Evolutionary conservation across 1,284 basidiomycete species (phyloP).

Genomic region (Ganoderma multipileum): DNA sequence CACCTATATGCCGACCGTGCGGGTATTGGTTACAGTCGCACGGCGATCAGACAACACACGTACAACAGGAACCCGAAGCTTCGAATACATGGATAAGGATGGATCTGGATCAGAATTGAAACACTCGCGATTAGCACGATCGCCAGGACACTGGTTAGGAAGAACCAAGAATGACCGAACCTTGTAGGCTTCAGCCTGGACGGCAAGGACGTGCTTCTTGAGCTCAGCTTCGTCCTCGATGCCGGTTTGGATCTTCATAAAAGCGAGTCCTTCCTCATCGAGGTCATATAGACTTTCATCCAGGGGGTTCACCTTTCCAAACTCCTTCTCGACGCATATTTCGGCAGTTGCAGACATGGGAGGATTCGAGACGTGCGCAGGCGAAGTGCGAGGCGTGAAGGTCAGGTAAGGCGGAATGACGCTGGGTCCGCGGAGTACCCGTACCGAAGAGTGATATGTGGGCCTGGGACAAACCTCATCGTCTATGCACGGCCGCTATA

Average conservation of each 20-base stretch:
- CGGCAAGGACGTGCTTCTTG: slow-evolving; percentile 50
- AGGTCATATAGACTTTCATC: slow-evolving; percentile 32
- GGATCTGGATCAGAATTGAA: slow-evolving; percentile 34
- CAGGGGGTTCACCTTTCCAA: slow-evolving; percentile 6
- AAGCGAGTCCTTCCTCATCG: slow-evolving; percentile 40
- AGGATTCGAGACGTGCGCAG: background rate
- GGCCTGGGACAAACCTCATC: background rate
- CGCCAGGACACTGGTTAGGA: background rate
- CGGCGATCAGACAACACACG: slow-evolving; percentile 15
- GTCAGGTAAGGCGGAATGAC: too few relatives aligned
- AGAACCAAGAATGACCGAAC: slow-evolving; percentile 34
- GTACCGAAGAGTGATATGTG: background rate
- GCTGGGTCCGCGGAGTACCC: background rate
- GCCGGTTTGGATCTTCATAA: slow-evolving; percentile 49
- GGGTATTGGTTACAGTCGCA: background rate
- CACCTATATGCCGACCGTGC: slow-evolving; percentile 41
- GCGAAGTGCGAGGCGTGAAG: background rate
- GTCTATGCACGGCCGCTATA: background rate
- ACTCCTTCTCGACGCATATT: background rate
- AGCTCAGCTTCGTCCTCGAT: slow-evolving; percentile 48
- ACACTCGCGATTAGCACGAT: slow-evolving; percentile 33
- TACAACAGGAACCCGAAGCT: slow-evolving; percentile 50
- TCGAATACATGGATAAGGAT: slow-evolving; percentile 50
- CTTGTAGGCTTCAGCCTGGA: slow-evolving; percentile 54
- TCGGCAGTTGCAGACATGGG: background rate